Conservation (phyloP, 2,329 filamentous ascomycete species). For the Aspergillus sclerotialis region DNA sequence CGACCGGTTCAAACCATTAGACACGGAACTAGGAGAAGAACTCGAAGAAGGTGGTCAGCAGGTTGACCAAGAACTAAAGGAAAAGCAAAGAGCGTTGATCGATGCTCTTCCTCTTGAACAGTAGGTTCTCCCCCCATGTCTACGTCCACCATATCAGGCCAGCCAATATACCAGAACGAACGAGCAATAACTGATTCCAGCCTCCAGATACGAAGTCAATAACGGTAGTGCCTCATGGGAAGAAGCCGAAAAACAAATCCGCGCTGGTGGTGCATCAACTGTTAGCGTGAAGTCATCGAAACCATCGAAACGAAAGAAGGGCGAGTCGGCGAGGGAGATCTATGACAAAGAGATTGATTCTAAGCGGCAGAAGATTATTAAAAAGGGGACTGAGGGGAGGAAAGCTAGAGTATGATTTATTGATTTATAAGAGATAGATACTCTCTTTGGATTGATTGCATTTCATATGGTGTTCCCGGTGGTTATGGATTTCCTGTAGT, state of each 20-base stretch:
- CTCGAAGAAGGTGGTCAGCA: conserved; percentile 77
- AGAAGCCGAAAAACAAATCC: conserved; percentile 67
- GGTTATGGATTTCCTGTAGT: no score
- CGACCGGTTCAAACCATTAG: conserved; percentile 63
- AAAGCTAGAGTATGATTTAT: conserved; percentile 13
- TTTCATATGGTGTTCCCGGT: neutral
- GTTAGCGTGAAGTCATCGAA: conserved; percentile 80
- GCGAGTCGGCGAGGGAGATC: conserved; percentile 46
- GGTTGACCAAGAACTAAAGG: conserved; percentile 61
- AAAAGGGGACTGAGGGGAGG: conserved; percentile 37
- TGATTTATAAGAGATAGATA: no score
- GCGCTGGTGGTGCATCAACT: conserved; percentile 43
- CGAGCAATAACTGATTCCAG: conserved; percentile 36
- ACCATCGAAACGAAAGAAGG: conserved; percentile 63
- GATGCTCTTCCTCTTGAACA: conserved; percentile 83
- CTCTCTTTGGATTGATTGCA: no score
- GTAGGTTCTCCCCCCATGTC: conserved; percentile 44
- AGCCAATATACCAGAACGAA: conserved; percentile 7
- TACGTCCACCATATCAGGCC: neutral
- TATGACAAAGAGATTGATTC: conserved; percentile 37
- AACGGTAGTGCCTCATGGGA: conserved; percentile 47
- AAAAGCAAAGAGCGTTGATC: conserved; percentile 81
- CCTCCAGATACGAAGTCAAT: conserved; percentile 38
- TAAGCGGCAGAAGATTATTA: conserved; percentile 39
- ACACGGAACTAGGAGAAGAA: conserved; percentile 68